phyloP scores from a whole-genome alignment of 345 rosid species.

The Cardamine occulta region DNA sequence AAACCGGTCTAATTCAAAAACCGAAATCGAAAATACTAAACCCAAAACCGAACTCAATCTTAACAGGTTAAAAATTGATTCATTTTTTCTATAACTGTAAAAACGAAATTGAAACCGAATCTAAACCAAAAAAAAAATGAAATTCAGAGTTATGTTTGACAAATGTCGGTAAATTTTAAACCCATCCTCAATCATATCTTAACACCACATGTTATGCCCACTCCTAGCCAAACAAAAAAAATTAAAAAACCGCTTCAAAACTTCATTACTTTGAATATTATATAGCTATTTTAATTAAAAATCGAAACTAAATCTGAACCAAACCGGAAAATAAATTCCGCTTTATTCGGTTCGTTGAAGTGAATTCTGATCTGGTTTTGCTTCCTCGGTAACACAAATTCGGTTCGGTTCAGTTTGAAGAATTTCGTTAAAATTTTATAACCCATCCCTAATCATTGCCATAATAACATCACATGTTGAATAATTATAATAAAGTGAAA shows the following conservation, averaged over 20 bases:
- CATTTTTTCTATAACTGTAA: neutral
- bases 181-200: neutral
- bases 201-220: neutral
- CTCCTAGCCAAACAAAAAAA: neutral
- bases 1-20: neutral
- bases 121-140: neutral
- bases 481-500: neutral
- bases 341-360: neutral
- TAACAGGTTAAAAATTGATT: neutral
- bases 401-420: neutral
- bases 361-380: neutral
- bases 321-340: neutral
- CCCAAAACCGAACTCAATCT: neutral
- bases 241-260: neutral
- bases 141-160: neutral
- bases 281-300: neutral
- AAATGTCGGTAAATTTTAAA: neutral
- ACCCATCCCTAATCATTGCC: neutral
- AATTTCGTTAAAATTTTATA: neutral
- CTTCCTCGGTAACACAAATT: neutral
- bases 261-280: neutral
- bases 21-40: neutral
- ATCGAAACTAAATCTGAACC: neutral
- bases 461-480: slow-evolving; percentile 1
- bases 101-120: neutral